phyloP scores from a whole-genome alignment of 1,284 basidiomycete species.

The Heterobasidion parviporum region DNA sequence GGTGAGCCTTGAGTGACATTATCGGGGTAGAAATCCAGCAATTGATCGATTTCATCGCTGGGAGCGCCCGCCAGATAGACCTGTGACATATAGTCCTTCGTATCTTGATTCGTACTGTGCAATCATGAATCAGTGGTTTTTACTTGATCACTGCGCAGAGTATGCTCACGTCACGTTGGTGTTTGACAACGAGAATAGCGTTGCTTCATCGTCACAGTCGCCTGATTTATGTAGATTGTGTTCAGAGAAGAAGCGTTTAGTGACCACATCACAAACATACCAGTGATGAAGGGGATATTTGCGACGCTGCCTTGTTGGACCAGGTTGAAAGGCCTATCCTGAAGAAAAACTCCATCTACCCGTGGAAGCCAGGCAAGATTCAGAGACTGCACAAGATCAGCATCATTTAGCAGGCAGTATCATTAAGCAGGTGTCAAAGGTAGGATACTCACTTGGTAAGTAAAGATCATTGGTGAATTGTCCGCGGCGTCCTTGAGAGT shows the following conservation, averaged over 20 bases:
- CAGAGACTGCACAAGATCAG: slow-evolving; percentile 8
- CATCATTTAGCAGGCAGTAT: not conserved
- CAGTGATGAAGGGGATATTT: slow-evolving; percentile 17
- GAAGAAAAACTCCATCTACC: slow-evolving; percentile 26
- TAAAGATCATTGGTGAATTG: slow-evolving; percentile 17
- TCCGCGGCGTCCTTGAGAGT: slow-evolving; percentile 23
- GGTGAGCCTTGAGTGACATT: slow-evolving; percentile 42
- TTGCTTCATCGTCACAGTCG: slow-evolving; percentile 14
- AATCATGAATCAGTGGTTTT: too few species aligned
- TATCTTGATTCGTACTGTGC: slow-evolving; percentile 25
- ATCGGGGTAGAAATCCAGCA: slow-evolving; percentile 32
- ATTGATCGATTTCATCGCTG: slow-evolving; percentile 18
- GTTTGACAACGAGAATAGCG: slow-evolving; percentile 10
- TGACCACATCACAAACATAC: slow-evolving; percentile 3
- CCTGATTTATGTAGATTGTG: slow-evolving; percentile 3
- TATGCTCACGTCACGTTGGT: not conserved
- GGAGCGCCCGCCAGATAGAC: slow-evolving; percentile 24
- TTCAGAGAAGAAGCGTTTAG: not conserved
- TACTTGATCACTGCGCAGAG: too few species aligned
- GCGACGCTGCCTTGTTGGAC: slow-evolving; percentile 15
- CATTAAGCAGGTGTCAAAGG: not conserved
- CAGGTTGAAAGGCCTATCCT: slow-evolving; percentile 12
- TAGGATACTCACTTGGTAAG: slow-evolving; percentile 16
- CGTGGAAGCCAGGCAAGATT: slow-evolving; percentile 27
- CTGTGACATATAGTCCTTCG: slow-evolving; percentile 27